Evolutionary conservation across 2,329 filamentous ascomycete species (phyloP).

Genomic region (Myriangium duriaei): DNA sequence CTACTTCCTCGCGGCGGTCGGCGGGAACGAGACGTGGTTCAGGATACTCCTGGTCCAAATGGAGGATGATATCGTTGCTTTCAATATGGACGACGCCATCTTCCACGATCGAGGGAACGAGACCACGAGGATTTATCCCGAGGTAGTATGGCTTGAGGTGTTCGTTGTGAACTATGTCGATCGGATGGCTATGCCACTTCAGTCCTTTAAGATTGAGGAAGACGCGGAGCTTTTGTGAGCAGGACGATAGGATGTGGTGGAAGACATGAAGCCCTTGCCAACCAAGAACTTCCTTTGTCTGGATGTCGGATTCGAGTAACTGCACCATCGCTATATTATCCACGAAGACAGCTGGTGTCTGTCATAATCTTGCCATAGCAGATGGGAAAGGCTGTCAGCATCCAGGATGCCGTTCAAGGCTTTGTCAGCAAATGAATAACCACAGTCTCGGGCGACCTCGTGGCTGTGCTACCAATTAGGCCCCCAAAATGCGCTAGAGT

Average conservation of each 20-base stretch:
- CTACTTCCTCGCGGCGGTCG: background rate
- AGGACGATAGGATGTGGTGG: background rate
- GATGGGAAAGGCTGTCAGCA: too few relatives aligned
- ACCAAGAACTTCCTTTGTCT: background rate
- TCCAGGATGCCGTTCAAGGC: too few relatives aligned
- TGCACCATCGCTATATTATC: background rate
- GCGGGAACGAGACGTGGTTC: background rate
- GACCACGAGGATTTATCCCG: slow-evolving; percentile 63
- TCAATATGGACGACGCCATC: background rate
- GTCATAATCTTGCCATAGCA: too few relatives aligned
- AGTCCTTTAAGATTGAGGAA: background rate
- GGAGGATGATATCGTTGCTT: background rate
- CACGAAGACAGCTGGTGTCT: too few relatives aligned
- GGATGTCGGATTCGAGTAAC: background rate
- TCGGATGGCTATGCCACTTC: background rate
- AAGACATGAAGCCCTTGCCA: background rate
- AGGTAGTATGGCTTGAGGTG: slow-evolving; percentile 65
- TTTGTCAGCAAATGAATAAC: too few relatives aligned
- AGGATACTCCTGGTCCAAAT: background rate
- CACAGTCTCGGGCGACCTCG: too few relatives aligned
- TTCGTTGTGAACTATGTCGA: slow-evolving; percentile 20
- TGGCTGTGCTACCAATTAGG: too few relatives aligned
- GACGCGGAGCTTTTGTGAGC: background rate
- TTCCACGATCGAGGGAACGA: slow-evolving; percentile 52
- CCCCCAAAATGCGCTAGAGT: too few relatives aligned